phyloP scores from a whole-genome alignment of 2,329 filamentous ascomycete genomes.

The Fusarium verticillioides region DNA sequence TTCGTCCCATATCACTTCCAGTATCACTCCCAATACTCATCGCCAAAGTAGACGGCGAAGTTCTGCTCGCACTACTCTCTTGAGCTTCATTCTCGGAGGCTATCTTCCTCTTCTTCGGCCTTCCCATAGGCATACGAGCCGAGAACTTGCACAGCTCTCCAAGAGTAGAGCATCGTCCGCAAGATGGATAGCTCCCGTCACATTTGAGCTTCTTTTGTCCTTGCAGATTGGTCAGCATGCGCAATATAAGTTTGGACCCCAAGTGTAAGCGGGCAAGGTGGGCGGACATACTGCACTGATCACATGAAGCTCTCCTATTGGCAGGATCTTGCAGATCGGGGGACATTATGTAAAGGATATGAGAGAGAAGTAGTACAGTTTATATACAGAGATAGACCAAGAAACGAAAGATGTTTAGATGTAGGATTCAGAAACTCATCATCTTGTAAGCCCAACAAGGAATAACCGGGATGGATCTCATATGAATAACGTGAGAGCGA shows the following conservation, averaged over 20 bases:
- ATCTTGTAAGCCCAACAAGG: constrained; percentile 21
- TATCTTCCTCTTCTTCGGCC: constrained; percentile 42
- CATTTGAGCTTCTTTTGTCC: constrained; percentile 46
- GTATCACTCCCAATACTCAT: constrained; percentile 16
- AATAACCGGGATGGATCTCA: background rate
- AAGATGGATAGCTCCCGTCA: constrained; percentile 38
- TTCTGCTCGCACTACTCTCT: constrained; percentile 14
- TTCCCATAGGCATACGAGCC: constrained; percentile 40
- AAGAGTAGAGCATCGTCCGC: constrained; percentile 29
- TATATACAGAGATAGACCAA: background rate
- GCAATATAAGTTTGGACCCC: background rate
- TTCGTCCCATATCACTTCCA: constrained; percentile 9
- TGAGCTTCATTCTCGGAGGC: constrained; percentile 6
- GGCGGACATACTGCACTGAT: constrained; percentile 40
- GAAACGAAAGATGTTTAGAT: background rate
- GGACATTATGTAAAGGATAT: constrained; percentile 3
- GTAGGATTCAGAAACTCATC: constrained; percentile 10
- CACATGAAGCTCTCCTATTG: constrained; percentile 43
- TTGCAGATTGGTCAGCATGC: constrained; percentile 20
- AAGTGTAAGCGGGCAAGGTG: constrained; percentile 8
- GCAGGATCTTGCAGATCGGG: constrained; percentile 19
- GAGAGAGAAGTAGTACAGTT: too few relatives aligned
- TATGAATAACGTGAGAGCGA: background rate
- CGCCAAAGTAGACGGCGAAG: constrained; percentile 13
- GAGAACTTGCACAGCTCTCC: constrained; percentile 38